Evolutionary conservation across 73 alveolate genomes (phyloP).

Genomic region (Paramecium pentaurelia): DNA sequence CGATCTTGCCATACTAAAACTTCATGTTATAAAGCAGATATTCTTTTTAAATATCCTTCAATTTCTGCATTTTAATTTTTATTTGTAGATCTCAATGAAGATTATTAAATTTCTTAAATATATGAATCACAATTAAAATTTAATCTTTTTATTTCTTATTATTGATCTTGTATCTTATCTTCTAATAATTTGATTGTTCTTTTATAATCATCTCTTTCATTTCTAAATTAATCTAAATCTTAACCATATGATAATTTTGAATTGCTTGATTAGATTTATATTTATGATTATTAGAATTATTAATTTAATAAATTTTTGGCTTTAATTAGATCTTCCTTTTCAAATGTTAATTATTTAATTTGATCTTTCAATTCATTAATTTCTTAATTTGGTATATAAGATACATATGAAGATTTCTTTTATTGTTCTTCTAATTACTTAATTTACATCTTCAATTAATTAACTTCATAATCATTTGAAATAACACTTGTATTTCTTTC

Average conservation of each 20-base stretch:
- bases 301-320: not conserved
- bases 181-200: not conserved
- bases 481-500: not conserved
- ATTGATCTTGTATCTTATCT: not conserved
- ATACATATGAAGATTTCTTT: not conserved
- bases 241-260: not conserved
- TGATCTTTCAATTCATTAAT: not conserved
- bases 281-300: not conserved
- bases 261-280: not conserved
- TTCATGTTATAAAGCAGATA: constrained; percentile 28
- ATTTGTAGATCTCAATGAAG: not conserved
- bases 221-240: not conserved
- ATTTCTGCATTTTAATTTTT: not conserved
- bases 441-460: not conserved
- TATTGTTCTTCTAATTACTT: not conserved
- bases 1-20: constrained; percentile 3
- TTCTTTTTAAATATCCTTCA: constrained; percentile 24
- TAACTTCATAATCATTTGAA: not conserved
- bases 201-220: not conserved
- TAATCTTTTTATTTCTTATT: not conserved
- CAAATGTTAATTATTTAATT: not conserved
- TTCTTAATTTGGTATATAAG: not conserved
- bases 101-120: not conserved
- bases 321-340: not conserved
- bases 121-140: not conserved